phyloP scores from a whole-genome alignment of 148 eudicot species.

The Amaranthus hypochondriacus region DNA sequence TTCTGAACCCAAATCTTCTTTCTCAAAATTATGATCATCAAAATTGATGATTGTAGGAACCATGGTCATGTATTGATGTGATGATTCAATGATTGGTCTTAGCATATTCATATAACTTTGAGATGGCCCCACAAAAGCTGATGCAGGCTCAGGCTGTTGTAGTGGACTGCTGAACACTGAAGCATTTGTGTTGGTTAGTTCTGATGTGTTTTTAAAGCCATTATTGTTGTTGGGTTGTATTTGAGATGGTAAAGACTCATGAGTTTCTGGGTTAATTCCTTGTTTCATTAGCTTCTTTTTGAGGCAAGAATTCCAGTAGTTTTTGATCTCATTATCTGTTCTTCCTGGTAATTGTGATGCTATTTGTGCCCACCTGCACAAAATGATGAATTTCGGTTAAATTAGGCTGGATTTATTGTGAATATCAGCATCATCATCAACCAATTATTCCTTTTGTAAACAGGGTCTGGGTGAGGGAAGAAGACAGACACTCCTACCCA shows the following conservation, averaged over 20 bases:
- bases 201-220: slow-evolving; percentile 9
- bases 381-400: not conserved
- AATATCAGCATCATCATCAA: no score
- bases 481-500: no score
- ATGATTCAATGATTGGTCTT: not conserved
- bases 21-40: slow-evolving; percentile 3
- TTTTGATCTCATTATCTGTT: slow-evolving; percentile 89
- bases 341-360: slow-evolving; percentile 90
- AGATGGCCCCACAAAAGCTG: not conserved
- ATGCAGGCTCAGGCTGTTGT: slow-evolving; percentile 9
- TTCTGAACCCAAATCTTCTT: slow-evolving; percentile 25
- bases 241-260: slow-evolving; percentile 39
- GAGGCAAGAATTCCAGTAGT: slow-evolving; percentile 71
- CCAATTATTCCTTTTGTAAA: not conserved
- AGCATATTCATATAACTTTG: slow-evolving; percentile 19
- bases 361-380: slow-evolving; percentile 84
- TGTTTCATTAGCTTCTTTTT: slow-evolving; percentile 76
- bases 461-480: no score
- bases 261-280: slow-evolving; percentile 84
- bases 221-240: slow-evolving; percentile 18
- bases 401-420: no score
- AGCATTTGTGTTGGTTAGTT: slow-evolving; percentile 10
- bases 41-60: not conserved
- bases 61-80: slow-evolving; percentile 2
- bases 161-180: slow-evolving; percentile 25